Evolutionary conservation across 805 yeast genomes (phyloP), one percentile per base, ranked within the genome.

Genomic region (Hanseniaspora mollemarum): DNA sequence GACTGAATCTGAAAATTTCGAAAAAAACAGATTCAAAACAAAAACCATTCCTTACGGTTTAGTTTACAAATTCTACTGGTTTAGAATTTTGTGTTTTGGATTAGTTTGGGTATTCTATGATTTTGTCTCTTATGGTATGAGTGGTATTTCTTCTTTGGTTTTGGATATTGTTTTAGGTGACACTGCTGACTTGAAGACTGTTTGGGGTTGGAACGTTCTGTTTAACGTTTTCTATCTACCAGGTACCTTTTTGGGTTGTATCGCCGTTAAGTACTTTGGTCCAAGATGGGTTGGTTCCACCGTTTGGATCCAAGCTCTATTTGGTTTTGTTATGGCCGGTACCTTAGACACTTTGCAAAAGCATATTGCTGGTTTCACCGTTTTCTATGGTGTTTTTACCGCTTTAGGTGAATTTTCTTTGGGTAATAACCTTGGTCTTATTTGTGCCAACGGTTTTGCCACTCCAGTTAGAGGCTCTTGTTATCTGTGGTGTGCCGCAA

Each of bases 161-260:
- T 69, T 87, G 56, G 69, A 70, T 33, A 62, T 68, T 38, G 69
- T 83, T 49, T 74, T 84, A 54, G 71, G 74, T 37, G 76, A 79
- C 12, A 78, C 73, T 49, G 74, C 75, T 38, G 75, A 43, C 18
- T 67, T 86, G 53, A 80, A 80, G 67, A 75, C 78, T 63, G 74
- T 85, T 25, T 84, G 87, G 66, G 96, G 96, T 46, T 90, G 96
- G 96, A 85, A 83, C 65, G 83, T 84, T 54, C 90, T 90, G 4
- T 75, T 88, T 60, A 87, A 87, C 66, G 70, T 84, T 60, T 90
- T 88, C 67, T 88, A 90, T 66, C 68, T 90, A 33, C 96, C 96
- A n/a, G 97, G 96, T 57, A 74, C 95, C 1, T 77, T 87, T 64
- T 62, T 83, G 19, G 96, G 97, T 61, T 95, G 94, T n/a, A 60